These are phyloP conservation scores for Davidsoniella australis DNA, from an alignment of 2,329 filamentous ascomycete species.

Conservation along the genomic window DNA sequence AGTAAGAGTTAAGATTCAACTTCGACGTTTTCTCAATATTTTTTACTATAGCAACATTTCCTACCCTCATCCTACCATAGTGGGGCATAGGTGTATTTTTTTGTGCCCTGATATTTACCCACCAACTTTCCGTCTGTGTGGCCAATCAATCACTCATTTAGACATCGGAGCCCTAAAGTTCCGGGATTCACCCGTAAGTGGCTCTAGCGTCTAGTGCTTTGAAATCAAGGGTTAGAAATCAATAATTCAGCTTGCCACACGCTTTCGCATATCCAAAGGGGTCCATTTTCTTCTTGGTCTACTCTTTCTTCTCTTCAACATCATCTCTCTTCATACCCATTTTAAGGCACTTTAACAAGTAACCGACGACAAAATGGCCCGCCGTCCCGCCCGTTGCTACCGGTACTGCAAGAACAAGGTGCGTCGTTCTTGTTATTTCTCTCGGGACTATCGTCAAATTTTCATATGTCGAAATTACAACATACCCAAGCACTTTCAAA, in stretches of 20 bases:
- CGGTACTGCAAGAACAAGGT: slow-evolving; percentile 99
- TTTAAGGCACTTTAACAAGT: slow-evolving; percentile 15
- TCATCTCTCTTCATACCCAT: slow-evolving; percentile 18
- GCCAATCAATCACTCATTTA: slow-evolving; percentile 17
- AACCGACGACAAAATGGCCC: slow-evolving; percentile 72
- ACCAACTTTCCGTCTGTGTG: slow-evolving; percentile 11
- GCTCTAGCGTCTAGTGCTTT: slow-evolving; percentile 26
- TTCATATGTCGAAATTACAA: not conserved
- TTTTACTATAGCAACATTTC: slow-evolving; percentile 5
- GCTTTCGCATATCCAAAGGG: slow-evolving; percentile 11
- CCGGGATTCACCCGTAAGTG: slow-evolving; percentile 19
- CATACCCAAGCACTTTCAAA: not conserved
- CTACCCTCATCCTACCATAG: not conserved
- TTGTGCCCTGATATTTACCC: slow-evolving; percentile 4
- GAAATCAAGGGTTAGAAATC: slow-evolving; percentile 31
- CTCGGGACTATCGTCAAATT: slow-evolving; percentile 2
- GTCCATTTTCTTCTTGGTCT: slow-evolving; percentile 9
- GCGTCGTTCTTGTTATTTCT: slow-evolving; percentile 24
- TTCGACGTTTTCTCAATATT: not conserved
- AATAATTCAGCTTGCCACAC: slow-evolving; percentile 14
- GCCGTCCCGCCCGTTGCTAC: slow-evolving; percentile 98
- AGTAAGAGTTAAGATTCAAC: slow-evolving; percentile 14
- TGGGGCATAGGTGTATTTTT: slow-evolving; percentile 5
- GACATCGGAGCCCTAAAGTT: slow-evolving; percentile 22
- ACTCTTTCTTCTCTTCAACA: slow-evolving; percentile 19